phyloP scores from a whole-genome alignment of 2,329 filamentous ascomycete genomes.

The Rutstroemia sydowiana region DNA sequence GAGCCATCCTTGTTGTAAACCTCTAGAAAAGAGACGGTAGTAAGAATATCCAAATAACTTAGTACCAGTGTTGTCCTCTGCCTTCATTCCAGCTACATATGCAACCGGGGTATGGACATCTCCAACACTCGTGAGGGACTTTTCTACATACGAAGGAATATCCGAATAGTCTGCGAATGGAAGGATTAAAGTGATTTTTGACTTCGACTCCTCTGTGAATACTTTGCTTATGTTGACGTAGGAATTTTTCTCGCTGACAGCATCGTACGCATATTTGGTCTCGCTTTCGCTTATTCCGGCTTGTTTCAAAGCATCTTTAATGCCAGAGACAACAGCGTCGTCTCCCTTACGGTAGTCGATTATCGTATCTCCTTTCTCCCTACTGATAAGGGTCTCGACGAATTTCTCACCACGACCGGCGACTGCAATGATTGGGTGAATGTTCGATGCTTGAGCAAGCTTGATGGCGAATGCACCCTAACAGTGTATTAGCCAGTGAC shows the following conservation, averaged over 20 bases:
- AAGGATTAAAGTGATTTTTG: slow-evolving; percentile 35
- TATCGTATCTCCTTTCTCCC: slow-evolving; percentile 44
- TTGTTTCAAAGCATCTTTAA: slow-evolving; percentile 24
- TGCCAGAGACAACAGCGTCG: slow-evolving; percentile 31
- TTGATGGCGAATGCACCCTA: slow-evolving; percentile 50
- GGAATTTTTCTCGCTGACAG: slow-evolving; percentile 23
- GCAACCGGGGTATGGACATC: slow-evolving; percentile 15
- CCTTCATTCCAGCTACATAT: slow-evolving; percentile 12
- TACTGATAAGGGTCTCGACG: slow-evolving; percentile 42
- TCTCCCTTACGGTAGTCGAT: slow-evolving; percentile 49
- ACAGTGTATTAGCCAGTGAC: slow-evolving; percentile 3
- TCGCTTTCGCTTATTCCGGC: slow-evolving; percentile 19
- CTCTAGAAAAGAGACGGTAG: slow-evolving; percentile 28
- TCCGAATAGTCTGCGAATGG: slow-evolving; percentile 36
- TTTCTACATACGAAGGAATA: slow-evolving; percentile 21
- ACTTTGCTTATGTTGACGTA: slow-evolving; percentile 24
- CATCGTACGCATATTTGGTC: slow-evolving; percentile 25
- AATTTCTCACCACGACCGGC: slow-evolving; percentile 42
- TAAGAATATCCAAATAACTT: slow-evolving; percentile 24
- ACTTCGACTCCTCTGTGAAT: slow-evolving; percentile 19
- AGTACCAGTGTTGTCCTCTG: slow-evolving; percentile 18
- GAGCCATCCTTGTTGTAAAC: slow-evolving; percentile 44
- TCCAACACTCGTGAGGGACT: slow-evolving; percentile 19
- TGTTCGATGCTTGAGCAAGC: slow-evolving; percentile 38
- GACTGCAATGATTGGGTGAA: slow-evolving; percentile 52